Conservation (phyloP, 768 basidiomycete genomes). For the Trametes coccinea region DNA sequence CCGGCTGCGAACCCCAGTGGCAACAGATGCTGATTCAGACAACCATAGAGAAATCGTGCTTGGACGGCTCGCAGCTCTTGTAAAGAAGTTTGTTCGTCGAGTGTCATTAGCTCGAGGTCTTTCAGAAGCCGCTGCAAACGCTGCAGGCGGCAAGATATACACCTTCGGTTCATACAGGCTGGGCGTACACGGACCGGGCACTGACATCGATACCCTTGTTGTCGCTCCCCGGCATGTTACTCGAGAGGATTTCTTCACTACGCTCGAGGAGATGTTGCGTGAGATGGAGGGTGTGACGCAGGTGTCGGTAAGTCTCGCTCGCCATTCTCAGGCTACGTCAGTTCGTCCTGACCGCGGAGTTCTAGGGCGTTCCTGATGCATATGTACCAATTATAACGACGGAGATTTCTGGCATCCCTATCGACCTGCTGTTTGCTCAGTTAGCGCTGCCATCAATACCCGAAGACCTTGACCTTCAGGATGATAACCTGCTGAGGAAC, state of each 20-base stretch:
- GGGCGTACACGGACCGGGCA: constrained; percentile 93
- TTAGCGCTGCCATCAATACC: constrained; percentile 86
- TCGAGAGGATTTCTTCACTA: constrained; percentile 92
- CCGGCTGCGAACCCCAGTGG: constrained; percentile 1
- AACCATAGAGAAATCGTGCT: constrained; percentile 88
- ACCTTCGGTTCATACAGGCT: constrained; percentile 98
- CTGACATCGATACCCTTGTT: constrained; percentile 96
- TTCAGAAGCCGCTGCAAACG: constrained; percentile 82
- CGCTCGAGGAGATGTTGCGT: constrained; percentile 86
- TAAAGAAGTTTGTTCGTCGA: constrained; percentile 89
- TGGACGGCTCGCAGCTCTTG: constrained; percentile 83
- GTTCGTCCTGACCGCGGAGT: not conserved
- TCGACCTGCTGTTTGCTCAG: constrained; percentile 94
- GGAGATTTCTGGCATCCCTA: constrained; percentile 89
- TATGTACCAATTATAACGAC: constrained; percentile 94
- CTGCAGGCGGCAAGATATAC: constrained; percentile 97
- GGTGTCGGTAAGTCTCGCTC: constrained; percentile 68
- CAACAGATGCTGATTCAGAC: not conserved
- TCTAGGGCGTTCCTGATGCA: constrained; percentile 94
- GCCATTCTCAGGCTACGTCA: not conserved
- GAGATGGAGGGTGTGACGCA: constrained; percentile 83
- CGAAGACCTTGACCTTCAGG: constrained; percentile 85
- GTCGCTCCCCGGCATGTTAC: constrained; percentile 97
- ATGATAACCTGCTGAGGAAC: constrained; percentile 89
- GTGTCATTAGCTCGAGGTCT: constrained; percentile 79